Evolutionary conservation across 2,329 filamentous ascomycete genomes (phyloP), one percentile per base, ranked within the genome.

Genomic region (Trematosphaeria pertusa): DNA sequence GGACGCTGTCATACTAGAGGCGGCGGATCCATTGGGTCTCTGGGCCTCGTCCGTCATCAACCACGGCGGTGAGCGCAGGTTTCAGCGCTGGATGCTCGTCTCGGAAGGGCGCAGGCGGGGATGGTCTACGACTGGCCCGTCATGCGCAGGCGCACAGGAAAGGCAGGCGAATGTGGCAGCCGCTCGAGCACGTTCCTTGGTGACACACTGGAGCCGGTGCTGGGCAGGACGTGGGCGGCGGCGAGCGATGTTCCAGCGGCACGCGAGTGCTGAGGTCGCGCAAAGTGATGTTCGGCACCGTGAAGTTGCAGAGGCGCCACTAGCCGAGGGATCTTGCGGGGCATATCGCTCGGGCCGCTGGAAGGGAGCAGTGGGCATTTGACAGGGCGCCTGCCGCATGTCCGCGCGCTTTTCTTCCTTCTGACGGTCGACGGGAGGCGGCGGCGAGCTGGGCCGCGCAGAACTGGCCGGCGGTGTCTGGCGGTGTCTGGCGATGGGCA

Each of bases 41-140:
- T 58, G 62, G 58, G 62, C 60, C 59, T 60, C 62, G 53, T 69
- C 67, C 60, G 65, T 61, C 71, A 73, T 74, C 65, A 67, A 73
- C 57, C 53, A 59, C 48, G 53, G 58, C 58, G 49, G 47, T 58
- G 55, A 64, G 57, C 53, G 57, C 59, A 48, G 48, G 59, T 61
- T 57, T 59, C 62, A 60, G 55, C 59, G 54, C 56, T 57, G 62
- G 59, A 42, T 57, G 49, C 51, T 59, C 58, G 54, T 55, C 55
- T 63, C 58, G 56, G 61, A 55, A 48, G 54, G 46, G 37, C 46
- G 54, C 57, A 59, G 57, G 47, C 45, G 56, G 46, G 47, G 52
- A 39, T 50, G 59, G 60, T 55, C 52, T 58, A 63, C 61, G 43
- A 57, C 58, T 50, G 56, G 56, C 43, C 47, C 46, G 54, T 44